Conservation (phyloP, 2,329 filamentous ascomycete species). For the Cladophialophora yegresii region DNA sequence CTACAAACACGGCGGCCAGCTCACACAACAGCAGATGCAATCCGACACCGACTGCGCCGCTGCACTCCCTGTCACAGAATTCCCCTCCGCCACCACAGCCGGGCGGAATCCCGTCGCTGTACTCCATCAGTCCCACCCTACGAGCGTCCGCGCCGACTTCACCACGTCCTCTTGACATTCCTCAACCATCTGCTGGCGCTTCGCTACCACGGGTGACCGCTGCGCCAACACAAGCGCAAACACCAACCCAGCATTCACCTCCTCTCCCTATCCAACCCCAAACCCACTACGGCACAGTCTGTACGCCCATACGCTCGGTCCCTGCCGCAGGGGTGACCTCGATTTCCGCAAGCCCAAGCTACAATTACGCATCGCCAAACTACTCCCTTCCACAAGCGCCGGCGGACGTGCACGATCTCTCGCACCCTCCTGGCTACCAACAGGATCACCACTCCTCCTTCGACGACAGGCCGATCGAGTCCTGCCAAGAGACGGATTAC, state of each 20-base stretch:
- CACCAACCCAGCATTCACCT: conserved; percentile 13
- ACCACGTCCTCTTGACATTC: conserved; percentile 15
- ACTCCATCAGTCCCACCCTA: neutral
- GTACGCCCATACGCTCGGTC: conserved; percentile 16
- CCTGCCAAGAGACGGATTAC: conserved; percentile 23
- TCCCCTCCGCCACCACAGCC: conserved; percentile 28
- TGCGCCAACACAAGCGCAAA: conserved; percentile 19
- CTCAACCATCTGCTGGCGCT: conserved; percentile 7
- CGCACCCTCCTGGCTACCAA: conserved; percentile 40
- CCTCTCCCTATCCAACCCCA: conserved; percentile 14
- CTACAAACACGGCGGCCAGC: conserved; percentile 27
- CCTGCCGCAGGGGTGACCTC: conserved; percentile 21
- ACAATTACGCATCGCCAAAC: neutral
- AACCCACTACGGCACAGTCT: conserved; percentile 9
- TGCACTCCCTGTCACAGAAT: conserved; percentile 10
- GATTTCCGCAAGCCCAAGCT: conserved; percentile 6
- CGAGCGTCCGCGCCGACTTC: conserved; percentile 14
- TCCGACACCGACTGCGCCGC: conserved; percentile 21
- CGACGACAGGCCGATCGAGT: conserved; percentile 30
- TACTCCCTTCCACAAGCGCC: conserved; percentile 5
- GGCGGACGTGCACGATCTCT: conserved; percentile 28
- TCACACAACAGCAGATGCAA: conserved; percentile 24
- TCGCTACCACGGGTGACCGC: conserved; percentile 19
- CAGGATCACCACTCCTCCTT: conserved; percentile 38
- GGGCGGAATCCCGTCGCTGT: conserved; percentile 20